Evolutionary conservation across 768 basidiomycete species (phyloP), one percentile per base, ranked within the genome.

Genomic region (Collybiopsis luxurians): DNA sequence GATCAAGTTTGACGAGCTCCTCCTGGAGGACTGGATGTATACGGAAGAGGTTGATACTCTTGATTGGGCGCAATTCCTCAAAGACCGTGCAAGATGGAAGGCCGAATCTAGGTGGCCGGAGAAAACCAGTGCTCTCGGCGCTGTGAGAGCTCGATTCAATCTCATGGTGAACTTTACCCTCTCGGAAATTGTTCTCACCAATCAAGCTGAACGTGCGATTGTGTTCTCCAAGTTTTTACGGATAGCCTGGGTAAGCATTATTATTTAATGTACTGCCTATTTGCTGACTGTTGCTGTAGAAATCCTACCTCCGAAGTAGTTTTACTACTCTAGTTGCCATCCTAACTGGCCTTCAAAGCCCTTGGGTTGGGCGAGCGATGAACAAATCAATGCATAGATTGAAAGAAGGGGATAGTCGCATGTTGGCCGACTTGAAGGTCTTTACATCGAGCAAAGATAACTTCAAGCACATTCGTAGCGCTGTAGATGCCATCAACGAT

Each of bases 1-100:
- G 12, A 79, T 96, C 68, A 88, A 87, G 62, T 94, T 94, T 65
- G 91, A 95, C 64, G 94, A 96, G 64, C 77, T 94, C n/a, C 84
- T 92, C 38, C 77, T 85, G 59, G 81, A 84, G 48, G 84, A 89
- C 38, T 89, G 87, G 87, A 76, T 79, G 68, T 76, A 77, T 10
- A 78, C 80, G 47, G 76, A 82, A 55, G 87, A 84, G 53, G 79
- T 83, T 11, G 80, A 90, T 62, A 80, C 90, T 21, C 76, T 90
- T 17, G 93, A 95, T 67, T 96, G 94, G 95, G 78, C 79, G 13
- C 83, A 84, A 61, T 95, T 87, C 65, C 72, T 95, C 58, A 89
- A 89, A 61, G 89, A 93, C 51, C 75, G 89, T 19, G 83, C 83
- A 1, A 75, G 81, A 27, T 81, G 81, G 78, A 90, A 89, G 66